Base-by-base conservation (phyloP, 148 eudicot genomes). In the Persicaria maculosa region DNA sequence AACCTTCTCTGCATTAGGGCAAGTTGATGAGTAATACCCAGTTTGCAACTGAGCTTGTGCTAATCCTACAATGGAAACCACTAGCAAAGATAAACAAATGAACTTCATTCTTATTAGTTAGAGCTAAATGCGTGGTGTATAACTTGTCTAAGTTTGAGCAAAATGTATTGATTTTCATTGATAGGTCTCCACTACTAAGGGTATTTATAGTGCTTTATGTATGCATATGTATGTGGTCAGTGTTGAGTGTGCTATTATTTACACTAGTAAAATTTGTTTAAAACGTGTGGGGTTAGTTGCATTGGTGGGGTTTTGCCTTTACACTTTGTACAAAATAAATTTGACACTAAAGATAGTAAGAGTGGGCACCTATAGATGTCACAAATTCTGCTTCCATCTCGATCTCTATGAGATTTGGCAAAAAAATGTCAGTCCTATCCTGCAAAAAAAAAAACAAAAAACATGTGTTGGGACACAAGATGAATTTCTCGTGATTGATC, bases 1-100 rank as follows among this genome's bases (percentile, higher is more conserved):
- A 54, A 86, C 72, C 53, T 80, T 73, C 73, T 85, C 91, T 2
- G 73, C 88, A 67, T 77, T 78, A 0, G 92, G 87, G 65, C 96
- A 88, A 57, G 84, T 80, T 67, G 89, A 77, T 71, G 81, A 77
- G 62, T 88, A 86, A 52, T 74, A 88, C 20, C 77, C 82, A 16
- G 72, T 74, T 58, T 81, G 78, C 9, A 91, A 47, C 12, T 83
- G 92, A 4, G 84, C 84, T 77, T 85, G 55, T 46, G 19, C 73
- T 46, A 19, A 9, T 4, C 10, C 43, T 59, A 59, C 7, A 17
- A 71, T 47, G 47, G 6, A 71, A 47, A 46, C 20, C 40, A 71
- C 3, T 6, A 71, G 1, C 36, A 5, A 6, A 9, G 19, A 65
- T 65, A 43, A n/a, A n/a, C n/a, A n/a, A 3, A 65, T 14, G 70